Conservation (phyloP, 2,329 filamentous ascomycete genomes). For the Hypoxylon sp. region DNA sequence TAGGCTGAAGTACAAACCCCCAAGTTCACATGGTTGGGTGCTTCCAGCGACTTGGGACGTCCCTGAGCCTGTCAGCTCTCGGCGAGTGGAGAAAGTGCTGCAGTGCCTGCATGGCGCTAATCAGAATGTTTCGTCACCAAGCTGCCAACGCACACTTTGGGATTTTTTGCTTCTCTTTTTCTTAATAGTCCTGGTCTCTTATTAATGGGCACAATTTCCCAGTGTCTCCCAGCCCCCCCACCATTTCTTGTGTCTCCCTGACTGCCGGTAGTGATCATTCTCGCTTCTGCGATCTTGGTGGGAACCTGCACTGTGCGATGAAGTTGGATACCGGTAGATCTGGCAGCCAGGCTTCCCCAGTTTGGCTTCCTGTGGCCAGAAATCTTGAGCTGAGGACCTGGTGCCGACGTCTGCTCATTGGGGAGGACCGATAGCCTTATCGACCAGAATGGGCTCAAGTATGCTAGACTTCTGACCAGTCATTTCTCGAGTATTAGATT, state of each 20-base stretch:
- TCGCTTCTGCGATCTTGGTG: constrained; percentile 22
- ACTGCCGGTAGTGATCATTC: background rate
- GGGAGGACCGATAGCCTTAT: constrained; percentile 18
- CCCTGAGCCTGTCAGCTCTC: constrained; percentile 30
- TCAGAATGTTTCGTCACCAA: constrained; percentile 44
- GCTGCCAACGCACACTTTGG: constrained; percentile 43
- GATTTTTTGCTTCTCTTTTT: constrained; percentile 20
- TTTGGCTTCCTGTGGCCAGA: constrained; percentile 6
- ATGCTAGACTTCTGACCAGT: constrained; percentile 33
- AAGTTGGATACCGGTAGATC: constrained; percentile 23
- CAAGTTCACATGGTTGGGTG: constrained; percentile 26
- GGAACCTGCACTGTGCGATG: constrained; percentile 16
- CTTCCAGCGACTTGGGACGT: constrained; percentile 39
- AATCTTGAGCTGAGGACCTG: constrained; percentile 8
- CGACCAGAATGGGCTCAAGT: background rate
- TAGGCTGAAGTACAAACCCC: constrained; percentile 15
- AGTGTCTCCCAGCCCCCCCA: constrained; percentile 27
- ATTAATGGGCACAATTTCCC: constrained; percentile 17
- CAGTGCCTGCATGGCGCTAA: constrained; percentile 42
- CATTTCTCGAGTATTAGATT: constrained; percentile 31
- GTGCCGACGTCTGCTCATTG: constrained; percentile 14
- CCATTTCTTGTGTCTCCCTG: constrained; percentile 10
- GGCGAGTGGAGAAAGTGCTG: constrained; percentile 17
- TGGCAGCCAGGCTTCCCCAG: constrained; percentile 4
- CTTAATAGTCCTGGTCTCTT: constrained; percentile 16